Evolutionary conservation across 2,329 filamentous ascomycete genomes (phyloP).

Genomic region (Rachicladosporium sp.): DNA sequence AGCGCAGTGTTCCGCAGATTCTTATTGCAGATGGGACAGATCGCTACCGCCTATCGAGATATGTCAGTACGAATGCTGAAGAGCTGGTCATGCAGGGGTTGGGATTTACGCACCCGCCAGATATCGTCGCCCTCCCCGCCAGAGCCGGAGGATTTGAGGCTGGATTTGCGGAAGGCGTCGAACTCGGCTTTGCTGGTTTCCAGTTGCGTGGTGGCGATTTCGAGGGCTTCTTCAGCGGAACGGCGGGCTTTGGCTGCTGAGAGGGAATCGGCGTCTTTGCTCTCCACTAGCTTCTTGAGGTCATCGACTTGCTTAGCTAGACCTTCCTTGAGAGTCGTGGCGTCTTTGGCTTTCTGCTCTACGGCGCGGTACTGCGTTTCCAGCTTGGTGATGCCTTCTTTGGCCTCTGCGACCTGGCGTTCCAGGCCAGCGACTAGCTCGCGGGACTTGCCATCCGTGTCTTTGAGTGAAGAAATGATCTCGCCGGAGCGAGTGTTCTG

Average conservation of each 20-base stretch:
- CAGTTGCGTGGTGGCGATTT: conserved; percentile 65
- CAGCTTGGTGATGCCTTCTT: conserved; percentile 61
- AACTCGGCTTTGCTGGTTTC: conserved; percentile 71
- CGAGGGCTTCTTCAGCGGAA: conserved; percentile 57
- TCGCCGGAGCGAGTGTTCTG: conserved; percentile 87
- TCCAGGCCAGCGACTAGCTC: conserved; percentile 72
- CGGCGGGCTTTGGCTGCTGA: conserved; percentile 51
- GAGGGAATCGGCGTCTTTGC: conserved; percentile 59
- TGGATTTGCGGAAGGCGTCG: conserved; percentile 78
- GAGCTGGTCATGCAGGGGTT: no score
- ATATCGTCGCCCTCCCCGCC: conserved; percentile 54
- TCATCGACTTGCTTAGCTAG: conserved; percentile 66
- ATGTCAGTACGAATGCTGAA: no score
- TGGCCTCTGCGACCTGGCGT: conserved; percentile 76
- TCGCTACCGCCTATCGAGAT: conserved; percentile 50
- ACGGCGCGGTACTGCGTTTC: conserved; percentile 61
- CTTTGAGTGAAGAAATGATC: conserved; percentile 86
- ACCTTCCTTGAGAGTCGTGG: conserved; percentile 55
- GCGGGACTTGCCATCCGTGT: conserved; percentile 67
- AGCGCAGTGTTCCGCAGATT: conserved; percentile 91
- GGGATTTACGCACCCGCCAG: conserved; percentile 43
- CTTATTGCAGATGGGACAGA: conserved; percentile 84
- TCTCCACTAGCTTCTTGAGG: conserved; percentile 58
- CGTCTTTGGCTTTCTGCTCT: conserved; percentile 60
- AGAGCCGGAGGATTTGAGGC: conserved; percentile 49